Percentiles rank a stretch among this genome's conserved stretches.
Evolutionary conservation across 352 stramenopile genomes (phyloP).

Genomic region (Globisporangium orthogonon): DNA sequence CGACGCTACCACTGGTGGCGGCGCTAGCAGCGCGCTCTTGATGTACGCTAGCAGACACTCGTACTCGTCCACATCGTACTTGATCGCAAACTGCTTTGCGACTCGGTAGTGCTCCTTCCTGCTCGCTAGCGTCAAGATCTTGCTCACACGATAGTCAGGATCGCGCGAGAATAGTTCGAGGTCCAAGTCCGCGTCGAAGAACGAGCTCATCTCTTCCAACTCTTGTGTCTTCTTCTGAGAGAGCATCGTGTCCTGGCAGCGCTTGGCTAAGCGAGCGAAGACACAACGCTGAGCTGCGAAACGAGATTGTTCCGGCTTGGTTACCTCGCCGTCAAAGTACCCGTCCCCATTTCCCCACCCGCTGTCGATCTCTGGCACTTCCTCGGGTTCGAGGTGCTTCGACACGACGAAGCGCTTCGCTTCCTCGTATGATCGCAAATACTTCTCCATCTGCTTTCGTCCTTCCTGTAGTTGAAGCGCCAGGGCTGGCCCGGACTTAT

Average conservation of each 20-base stretch:
- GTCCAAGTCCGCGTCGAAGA: conserved; percentile 58
- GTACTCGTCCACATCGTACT: conserved; percentile 64
- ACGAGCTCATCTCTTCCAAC: conserved; percentile 51
- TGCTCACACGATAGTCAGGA: conserved; percentile 34
- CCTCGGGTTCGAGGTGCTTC: conserved; percentile 7
- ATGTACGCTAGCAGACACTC: conserved; percentile 64
- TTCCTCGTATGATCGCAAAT: conserved; percentile 8
- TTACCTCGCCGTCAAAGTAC: not conserved
- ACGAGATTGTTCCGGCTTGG: not conserved
- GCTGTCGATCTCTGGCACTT: not conserved
- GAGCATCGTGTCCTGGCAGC: conserved; percentile 37
- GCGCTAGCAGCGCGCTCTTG: conserved; percentile 30
- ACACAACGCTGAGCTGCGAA: conserved; percentile 2
- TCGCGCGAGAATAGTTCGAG: conserved; percentile 46
- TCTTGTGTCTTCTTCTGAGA: conserved; percentile 57
- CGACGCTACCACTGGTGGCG: not conserved
- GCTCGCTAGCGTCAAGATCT: conserved; percentile 43
- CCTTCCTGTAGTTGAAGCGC: not conserved
- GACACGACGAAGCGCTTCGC: conserved; percentile 9
- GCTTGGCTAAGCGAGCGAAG: conserved; percentile 28
- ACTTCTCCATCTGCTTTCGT: conserved; percentile 1
- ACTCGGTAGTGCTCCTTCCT: conserved; percentile 39
- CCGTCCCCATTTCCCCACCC: not conserved
- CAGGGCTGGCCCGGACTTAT: not conserved
- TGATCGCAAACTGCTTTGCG: conserved; percentile 50